A percentile compares a stretch with the other conserved stretches of the same genome.
These are phyloP conservation scores for Myochromella boudieri DNA, from an alignment of 768 basidiomycete genomes.

Conservation along the genomic window DNA sequence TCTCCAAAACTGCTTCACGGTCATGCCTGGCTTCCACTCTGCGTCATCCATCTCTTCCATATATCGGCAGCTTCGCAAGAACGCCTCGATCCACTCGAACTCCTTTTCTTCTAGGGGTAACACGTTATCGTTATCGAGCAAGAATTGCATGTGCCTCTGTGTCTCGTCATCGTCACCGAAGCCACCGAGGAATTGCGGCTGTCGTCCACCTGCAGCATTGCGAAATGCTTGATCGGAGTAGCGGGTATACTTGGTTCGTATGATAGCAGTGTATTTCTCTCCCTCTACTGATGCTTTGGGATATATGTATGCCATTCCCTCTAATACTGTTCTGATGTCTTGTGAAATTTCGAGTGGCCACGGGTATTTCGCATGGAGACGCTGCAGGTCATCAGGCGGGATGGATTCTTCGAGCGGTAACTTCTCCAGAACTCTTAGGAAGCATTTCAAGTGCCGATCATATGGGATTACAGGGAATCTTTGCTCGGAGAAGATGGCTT, in stretches of 20 bases:
- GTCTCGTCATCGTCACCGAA: background rate
- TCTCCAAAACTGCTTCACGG: slow-evolving; percentile 24
- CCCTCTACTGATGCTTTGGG: slow-evolving; percentile 1
- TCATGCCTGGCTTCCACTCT: slow-evolving; percentile 19
- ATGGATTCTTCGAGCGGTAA: slow-evolving; percentile 9
- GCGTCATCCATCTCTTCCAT: slow-evolving; percentile 21
- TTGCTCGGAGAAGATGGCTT: slow-evolving; percentile 16
- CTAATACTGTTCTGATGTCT: slow-evolving; percentile 14
- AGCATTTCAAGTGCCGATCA: slow-evolving; percentile 21
- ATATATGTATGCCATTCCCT: slow-evolving; percentile 13
- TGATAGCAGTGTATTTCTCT: background rate
- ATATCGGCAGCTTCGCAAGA: slow-evolving; percentile 20
- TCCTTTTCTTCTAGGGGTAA: slow-evolving; percentile 16
- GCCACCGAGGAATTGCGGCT: slow-evolving; percentile 15
- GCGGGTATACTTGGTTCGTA: slow-evolving; percentile 17
- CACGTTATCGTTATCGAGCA: background rate
- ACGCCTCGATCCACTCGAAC: slow-evolving; percentile 26
- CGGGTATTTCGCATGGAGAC: background rate
- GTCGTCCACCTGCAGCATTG: slow-evolving; percentile 3
- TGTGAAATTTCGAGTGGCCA: slow-evolving; percentile 12
- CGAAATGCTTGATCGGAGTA: slow-evolving; percentile 7
- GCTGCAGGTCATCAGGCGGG: background rate
- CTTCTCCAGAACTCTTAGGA: slow-evolving; percentile 22
- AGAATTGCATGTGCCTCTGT: background rate
- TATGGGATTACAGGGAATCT: slow-evolving; percentile 25